Evolutionary conservation across 257 asterid genomes (phyloP).

Genomic region (Rehmannia glutinosa): DNA sequence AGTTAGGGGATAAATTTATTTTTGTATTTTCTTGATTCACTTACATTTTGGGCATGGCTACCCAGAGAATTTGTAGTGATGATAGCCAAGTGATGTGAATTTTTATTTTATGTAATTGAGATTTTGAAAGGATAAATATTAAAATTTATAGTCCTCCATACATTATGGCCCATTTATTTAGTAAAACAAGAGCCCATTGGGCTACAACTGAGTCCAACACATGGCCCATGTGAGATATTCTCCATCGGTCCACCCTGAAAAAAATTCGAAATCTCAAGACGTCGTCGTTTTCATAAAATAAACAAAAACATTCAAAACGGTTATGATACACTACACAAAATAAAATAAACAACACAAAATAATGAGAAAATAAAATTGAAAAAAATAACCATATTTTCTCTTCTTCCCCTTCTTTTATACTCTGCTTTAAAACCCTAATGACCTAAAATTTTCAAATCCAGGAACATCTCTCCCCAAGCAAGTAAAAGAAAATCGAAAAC

Average conservation of each 20-base stretch:
- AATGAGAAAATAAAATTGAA: background rate
- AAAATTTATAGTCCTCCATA: background rate
- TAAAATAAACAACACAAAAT: background rate
- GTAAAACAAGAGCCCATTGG: background rate
- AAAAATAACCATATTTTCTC: background rate
- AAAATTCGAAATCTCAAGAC: no score
- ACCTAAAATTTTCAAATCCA: slow-evolving; percentile 6
- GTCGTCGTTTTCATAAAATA: no score
- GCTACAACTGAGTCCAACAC: background rate
- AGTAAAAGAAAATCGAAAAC: background rate
- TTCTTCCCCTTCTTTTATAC: slow-evolving; percentile 3
- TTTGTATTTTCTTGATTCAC: background rate
- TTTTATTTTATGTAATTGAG: background rate
- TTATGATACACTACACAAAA: slow-evolving; percentile 17
- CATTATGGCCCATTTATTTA: background rate
- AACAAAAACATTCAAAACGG: background rate
- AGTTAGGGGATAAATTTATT: background rate
- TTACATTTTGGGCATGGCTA: background rate
- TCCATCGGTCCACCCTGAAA: no score
- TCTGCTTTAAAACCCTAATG: slow-evolving; percentile 22
- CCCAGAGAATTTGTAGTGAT: background rate
- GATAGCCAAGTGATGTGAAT: slow-evolving; percentile 3
- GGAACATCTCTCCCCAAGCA: background rate
- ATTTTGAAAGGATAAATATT: background rate
- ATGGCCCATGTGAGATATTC: background rate